Evolutionary conservation across 2,329 filamentous ascomycete species (phyloP).

Genomic region (Alternaria dauci): DNA sequence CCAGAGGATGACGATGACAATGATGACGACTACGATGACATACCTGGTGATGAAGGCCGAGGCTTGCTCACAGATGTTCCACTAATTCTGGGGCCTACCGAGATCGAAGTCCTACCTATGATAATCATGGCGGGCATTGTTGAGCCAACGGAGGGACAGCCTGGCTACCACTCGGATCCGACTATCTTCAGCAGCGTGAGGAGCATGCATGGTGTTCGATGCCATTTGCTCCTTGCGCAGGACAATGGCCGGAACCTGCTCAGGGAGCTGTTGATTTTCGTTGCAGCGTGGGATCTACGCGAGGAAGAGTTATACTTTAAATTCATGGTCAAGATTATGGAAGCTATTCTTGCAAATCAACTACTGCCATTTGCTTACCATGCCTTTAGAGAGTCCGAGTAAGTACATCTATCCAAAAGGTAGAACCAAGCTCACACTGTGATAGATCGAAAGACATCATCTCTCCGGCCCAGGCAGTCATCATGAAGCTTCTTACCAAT

Average conservation of each 20-base stretch:
- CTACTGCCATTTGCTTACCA: slow-evolving; percentile 93
- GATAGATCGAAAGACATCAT: slow-evolving; percentile 85
- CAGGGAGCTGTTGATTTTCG: slow-evolving; percentile 91
- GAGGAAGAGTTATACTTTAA: slow-evolving; percentile 96
- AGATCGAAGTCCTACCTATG: slow-evolving; percentile 96
- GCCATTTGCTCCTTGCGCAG: slow-evolving; percentile 86
- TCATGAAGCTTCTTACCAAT: slow-evolving; percentile 88
- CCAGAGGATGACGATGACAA: slow-evolving; percentile 68
- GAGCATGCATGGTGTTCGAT: slow-evolving; percentile 89
- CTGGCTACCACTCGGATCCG: slow-evolving; percentile 58
- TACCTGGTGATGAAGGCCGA: slow-evolving; percentile 74
- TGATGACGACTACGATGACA: slow-evolving; percentile 80
- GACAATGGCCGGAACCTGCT: slow-evolving; percentile 91
- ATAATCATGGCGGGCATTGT: slow-evolving; percentile 96
- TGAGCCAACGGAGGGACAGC: slow-evolving; percentile 75
- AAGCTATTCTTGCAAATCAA: slow-evolving; percentile 87
- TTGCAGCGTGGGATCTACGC: slow-evolving; percentile 94
- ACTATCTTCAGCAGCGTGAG: slow-evolving; percentile 67
- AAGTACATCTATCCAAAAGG: slow-evolving; percentile 12
- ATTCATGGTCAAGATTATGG: slow-evolving; percentile 94
- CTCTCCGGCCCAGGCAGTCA: slow-evolving; percentile 90
- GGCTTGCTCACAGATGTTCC: slow-evolving; percentile 92
- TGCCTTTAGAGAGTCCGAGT: slow-evolving; percentile 75
- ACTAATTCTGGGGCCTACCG: slow-evolving; percentile 90
- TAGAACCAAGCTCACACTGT: slow-evolving; percentile 20